A percentile compares a stretch with the other conserved stretches of the same genome.
Evolutionary conservation across 139 green algal genomes (phyloP).

Genomic region (Asterochloris erici): DNA sequence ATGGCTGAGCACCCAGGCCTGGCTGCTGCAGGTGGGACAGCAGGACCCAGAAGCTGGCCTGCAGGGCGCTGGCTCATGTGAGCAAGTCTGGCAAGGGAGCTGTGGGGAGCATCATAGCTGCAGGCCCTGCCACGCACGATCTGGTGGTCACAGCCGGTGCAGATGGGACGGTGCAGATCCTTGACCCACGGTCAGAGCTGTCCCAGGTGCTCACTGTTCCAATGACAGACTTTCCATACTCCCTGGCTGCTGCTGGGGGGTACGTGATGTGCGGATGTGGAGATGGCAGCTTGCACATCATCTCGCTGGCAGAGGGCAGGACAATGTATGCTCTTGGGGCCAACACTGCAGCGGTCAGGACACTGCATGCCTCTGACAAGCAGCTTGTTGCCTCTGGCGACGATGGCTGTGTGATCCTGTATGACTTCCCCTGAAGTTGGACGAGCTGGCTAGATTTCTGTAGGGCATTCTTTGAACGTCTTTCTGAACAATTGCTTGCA

Average conservation of each 20-base stretch:
- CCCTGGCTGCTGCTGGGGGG: conserved; percentile 41
- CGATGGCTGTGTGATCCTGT: conserved; percentile 52
- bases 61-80: conserved; percentile 52
- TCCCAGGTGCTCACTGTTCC: conserved; percentile 21
- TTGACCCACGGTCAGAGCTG: conserved; percentile 48
- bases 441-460: too few species aligned
- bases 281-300: conserved; percentile 51
- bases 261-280: conserved; percentile 52
- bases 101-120: conserved; percentile 51
- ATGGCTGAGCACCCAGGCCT: too few species aligned
- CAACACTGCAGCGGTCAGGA: conserved; percentile 50
- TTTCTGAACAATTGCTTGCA: too few species aligned
- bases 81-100: conserved; percentile 40
- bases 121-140: conserved; percentile 18
- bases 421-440: conserved; percentile 21
- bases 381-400: conserved; percentile 47
- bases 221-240: conserved; percentile 75
- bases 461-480: too few species aligned
- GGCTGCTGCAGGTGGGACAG: conserved; percentile 39
- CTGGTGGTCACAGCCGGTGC: conserved; percentile 56
- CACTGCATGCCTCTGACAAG: conserved; percentile 33
- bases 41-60: conserved; percentile 10
- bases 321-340: conserved; percentile 48
- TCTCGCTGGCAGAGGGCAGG: conserved; percentile 35
- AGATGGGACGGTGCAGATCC: conserved; percentile 45